Evolutionary conservation across 1,284 basidiomycete genomes (phyloP).

Genomic region (Malassezia yamatoensis): DNA sequence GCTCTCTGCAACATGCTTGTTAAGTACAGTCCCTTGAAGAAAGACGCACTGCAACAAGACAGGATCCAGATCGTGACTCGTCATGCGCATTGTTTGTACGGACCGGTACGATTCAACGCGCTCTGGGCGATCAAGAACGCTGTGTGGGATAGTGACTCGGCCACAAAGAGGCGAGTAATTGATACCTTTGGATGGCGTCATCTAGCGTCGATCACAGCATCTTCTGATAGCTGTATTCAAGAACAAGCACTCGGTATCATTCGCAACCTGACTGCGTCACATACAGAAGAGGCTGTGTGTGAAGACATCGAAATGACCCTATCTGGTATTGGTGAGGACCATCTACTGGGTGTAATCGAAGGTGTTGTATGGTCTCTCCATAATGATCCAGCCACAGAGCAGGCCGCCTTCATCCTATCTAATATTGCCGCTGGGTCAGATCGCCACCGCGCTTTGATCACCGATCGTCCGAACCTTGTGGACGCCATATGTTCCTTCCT

Average conservation of each 20-base stretch:
- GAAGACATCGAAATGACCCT: slow-evolving; percentile 30
- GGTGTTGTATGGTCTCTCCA: slow-evolving; percentile 27
- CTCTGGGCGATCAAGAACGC: slow-evolving; percentile 45
- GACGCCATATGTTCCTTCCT: slow-evolving; percentile 32
- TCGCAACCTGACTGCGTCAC: slow-evolving; percentile 29
- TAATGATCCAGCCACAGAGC: slow-evolving; percentile 26
- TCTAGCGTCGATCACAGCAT: slow-evolving; percentile 10
- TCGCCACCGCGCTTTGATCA: slow-evolving; percentile 19
- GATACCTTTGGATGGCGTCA: slow-evolving; percentile 20
- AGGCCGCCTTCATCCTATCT: slow-evolving; percentile 33
- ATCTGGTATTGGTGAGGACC: slow-evolving; percentile 20
- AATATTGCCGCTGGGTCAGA: slow-evolving; percentile 39
- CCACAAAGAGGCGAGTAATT: slow-evolving; percentile 25
- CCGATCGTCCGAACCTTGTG: slow-evolving; percentile 29
- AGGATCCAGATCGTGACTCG: slow-evolving; percentile 26
- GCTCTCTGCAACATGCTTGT: slow-evolving; percentile 40
- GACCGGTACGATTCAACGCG: slow-evolving; percentile 24
- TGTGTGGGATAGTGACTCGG: slow-evolving; percentile 24
- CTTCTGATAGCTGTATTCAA: slow-evolving; percentile 20
- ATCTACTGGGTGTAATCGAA: slow-evolving; percentile 28
- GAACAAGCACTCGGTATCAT: slow-evolving; percentile 40
- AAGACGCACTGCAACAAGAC: slow-evolving; percentile 26
- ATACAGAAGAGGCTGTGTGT: neutral
- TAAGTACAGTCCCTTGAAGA: slow-evolving; percentile 41
- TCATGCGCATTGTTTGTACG: slow-evolving; percentile 13